Conservation (phyloP, 441 rosid genomes). For the Sinapis alba region DNA sequence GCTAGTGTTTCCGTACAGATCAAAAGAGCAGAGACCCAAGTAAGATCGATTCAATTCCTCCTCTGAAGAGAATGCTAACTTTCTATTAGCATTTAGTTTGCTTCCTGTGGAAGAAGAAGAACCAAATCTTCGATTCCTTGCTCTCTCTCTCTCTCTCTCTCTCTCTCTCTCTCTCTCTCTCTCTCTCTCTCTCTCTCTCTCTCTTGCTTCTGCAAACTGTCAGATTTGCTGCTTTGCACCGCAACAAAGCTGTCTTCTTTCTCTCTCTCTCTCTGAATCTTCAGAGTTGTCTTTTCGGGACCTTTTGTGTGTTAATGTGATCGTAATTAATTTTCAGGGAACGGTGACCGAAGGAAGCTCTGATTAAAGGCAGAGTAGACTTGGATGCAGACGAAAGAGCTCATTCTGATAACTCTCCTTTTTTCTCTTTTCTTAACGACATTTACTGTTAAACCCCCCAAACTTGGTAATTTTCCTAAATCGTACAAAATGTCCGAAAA, state of each 20-base stretch:
- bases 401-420: conserved; percentile 38
- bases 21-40: conserved; percentile 34
- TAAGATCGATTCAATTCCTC: conserved; percentile 34
- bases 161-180: conserved; percentile 16
- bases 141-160: background rate
- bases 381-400: conserved; percentile 40
- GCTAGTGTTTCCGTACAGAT: conserved; percentile 32
- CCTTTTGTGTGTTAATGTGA: conserved; percentile 38
- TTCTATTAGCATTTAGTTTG: conserved; percentile 36
- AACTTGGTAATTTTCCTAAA: conserved; percentile 25
- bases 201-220: conserved; percentile 29
- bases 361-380: conserved; percentile 39
- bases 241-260: conserved; percentile 42
- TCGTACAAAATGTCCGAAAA: background rate
- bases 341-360: conserved; percentile 39
- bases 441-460: conserved; percentile 16
- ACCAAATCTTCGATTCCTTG: conserved; percentile 42
- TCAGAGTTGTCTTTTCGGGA: conserved; percentile 31
- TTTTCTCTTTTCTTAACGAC: background rate
- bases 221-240: conserved; percentile 64
- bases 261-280: conserved; percentile 13
- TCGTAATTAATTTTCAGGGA: conserved; percentile 36
- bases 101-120: conserved; percentile 48
- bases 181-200: background rate
- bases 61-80: conserved; percentile 16